Percentiles rank a stretch among this genome's conserved stretches.
Conservation (phyloP, 2,329 filamentous ascomycete genomes). For the Samsoniella hepiali region DNA sequence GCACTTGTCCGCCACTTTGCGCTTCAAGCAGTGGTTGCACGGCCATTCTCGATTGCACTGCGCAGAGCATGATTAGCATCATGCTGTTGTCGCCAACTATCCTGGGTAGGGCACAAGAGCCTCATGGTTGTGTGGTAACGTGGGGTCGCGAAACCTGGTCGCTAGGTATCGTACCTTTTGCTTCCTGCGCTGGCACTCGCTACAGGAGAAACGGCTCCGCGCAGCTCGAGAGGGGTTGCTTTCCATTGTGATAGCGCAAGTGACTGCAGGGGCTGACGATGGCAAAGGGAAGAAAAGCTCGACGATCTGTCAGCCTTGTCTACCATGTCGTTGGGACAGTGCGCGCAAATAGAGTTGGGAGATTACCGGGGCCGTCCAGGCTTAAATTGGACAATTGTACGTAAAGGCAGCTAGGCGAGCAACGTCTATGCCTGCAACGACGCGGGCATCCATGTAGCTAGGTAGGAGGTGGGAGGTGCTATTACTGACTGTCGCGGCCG, state of each 20-base stretch:
- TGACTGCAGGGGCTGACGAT: neutral
- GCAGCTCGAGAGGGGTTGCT: constrained; percentile 2
- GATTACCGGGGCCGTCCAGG: neutral
- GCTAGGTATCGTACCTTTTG: constrained; percentile 32
- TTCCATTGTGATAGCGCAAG: neutral
- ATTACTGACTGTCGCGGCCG: neutral
- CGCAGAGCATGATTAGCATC: constrained; percentile 16
- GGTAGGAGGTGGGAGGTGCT: neutral
- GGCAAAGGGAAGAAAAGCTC: neutral
- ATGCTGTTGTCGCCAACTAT: no score
- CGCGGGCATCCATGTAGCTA: neutral
- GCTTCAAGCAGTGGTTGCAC: constrained; percentile 39
- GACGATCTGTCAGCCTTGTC: neutral
- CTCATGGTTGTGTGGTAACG: neutral
- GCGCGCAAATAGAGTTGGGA: constrained; percentile 4
- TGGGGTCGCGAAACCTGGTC: neutral
- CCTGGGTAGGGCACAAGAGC: neutral
- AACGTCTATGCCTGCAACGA: neutral
- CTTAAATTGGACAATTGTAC: neutral
- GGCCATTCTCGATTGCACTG: constrained; percentile 41
- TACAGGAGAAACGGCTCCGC: constrained; percentile 36
- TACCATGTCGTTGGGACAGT: neutral
- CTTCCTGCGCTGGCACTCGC: constrained; percentile 42
- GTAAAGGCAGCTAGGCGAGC: neutral
- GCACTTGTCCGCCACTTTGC: constrained; percentile 37